Conservation (phyloP, 176 grass and related monocot species). For the Oryza australiensis region DNA sequence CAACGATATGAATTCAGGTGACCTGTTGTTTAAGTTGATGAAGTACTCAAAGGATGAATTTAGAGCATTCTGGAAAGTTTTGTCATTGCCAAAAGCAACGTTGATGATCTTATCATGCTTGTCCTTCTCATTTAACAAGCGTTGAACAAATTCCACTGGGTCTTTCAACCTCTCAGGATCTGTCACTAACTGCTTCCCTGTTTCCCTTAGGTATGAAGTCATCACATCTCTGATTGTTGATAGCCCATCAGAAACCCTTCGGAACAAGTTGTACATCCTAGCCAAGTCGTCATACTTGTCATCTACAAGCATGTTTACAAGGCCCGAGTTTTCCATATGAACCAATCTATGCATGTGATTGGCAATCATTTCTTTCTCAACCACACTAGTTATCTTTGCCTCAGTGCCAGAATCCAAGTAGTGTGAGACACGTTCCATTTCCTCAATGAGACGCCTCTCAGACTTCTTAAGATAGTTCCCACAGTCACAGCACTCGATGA, state of each 20-base stretch:
- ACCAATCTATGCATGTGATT: slow-evolving; percentile 96
- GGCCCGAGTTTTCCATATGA: slow-evolving; percentile 90
- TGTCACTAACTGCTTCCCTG: slow-evolving; percentile 75
- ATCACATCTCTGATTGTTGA: slow-evolving; percentile 76
- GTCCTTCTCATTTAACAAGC: slow-evolving; percentile 88
- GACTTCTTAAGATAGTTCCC: slow-evolving; percentile 87
- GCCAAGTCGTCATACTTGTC: slow-evolving; percentile 82
- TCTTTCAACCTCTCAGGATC: slow-evolving; percentile 94
- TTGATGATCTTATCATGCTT: slow-evolving; percentile 95
- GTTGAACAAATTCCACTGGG: slow-evolving; percentile 91
- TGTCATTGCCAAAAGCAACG: slow-evolving; percentile 90
- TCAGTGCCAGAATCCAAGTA: slow-evolving; percentile 86
- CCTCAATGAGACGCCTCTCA: slow-evolving; percentile 90
- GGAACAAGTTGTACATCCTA: slow-evolving; percentile 87
- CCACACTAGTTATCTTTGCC: slow-evolving; percentile 86
- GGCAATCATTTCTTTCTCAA: slow-evolving; percentile 96
- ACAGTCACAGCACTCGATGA: slow-evolving; percentile 90
- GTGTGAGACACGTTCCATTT: slow-evolving; percentile 93
- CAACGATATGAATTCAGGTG: slow-evolving; percentile 94
- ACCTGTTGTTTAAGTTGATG: slow-evolving; percentile 95
- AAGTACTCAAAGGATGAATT: slow-evolving; percentile 97
- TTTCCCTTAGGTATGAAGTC: slow-evolving; percentile 87
- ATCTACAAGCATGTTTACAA: slow-evolving; percentile 92
- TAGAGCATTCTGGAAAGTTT: slow-evolving; percentile 94
- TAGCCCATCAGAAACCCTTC: slow-evolving; percentile 83